Percentiles rank a stretch among this genome's conserved stretches.
phyloP scores from a whole-genome alignment of 139 green algal genomes.

The Chlorella sp. region DNA sequence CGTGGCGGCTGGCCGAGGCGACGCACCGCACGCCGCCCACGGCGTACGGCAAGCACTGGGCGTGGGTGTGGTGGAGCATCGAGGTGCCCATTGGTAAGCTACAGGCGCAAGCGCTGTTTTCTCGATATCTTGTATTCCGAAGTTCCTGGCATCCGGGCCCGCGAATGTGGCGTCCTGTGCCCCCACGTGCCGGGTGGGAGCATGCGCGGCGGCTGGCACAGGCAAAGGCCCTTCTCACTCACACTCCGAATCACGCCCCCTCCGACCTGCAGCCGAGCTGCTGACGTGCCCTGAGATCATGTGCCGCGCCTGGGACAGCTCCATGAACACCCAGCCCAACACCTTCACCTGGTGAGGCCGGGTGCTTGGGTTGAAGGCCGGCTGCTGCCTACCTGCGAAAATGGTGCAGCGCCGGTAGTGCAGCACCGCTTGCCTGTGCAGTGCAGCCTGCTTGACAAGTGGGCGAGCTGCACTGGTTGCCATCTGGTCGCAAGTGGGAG shows the following conservation, averaged over 20 bases:
- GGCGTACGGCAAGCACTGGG: slow-evolving; percentile 86
- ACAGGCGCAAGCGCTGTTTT: no score
- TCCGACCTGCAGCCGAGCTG: slow-evolving; percentile 59
- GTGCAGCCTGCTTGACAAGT: no score
- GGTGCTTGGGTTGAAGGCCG: neutral
- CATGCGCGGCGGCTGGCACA: neutral
- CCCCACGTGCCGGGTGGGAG: no score
- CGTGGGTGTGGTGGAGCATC: slow-evolving; percentile 56
- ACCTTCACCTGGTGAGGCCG: slow-evolving; percentile 26
- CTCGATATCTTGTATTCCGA: no score
- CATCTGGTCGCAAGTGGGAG: neutral
- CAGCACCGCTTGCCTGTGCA: no score
- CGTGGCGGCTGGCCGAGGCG: slow-evolving; percentile 83
- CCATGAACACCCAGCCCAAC: slow-evolving; percentile 88
- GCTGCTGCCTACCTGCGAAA: no score
- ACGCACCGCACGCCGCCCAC: slow-evolving; percentile 71
- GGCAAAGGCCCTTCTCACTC: neutral
- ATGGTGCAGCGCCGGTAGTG: no score
- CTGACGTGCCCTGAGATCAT: slow-evolving; percentile 69
- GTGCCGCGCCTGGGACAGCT: slow-evolving; percentile 82
- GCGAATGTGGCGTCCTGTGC: no score
- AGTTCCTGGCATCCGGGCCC: no score
- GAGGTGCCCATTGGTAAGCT: slow-evolving; percentile 32
- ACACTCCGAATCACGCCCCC: neutral
- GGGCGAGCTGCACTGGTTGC: neutral